Percentiles rank a stretch among this genome's conserved stretches.
phyloP scores from a whole-genome alignment of 495 filamentous ascomycete genomes.

The Aspergillus ellipticus region DNA sequence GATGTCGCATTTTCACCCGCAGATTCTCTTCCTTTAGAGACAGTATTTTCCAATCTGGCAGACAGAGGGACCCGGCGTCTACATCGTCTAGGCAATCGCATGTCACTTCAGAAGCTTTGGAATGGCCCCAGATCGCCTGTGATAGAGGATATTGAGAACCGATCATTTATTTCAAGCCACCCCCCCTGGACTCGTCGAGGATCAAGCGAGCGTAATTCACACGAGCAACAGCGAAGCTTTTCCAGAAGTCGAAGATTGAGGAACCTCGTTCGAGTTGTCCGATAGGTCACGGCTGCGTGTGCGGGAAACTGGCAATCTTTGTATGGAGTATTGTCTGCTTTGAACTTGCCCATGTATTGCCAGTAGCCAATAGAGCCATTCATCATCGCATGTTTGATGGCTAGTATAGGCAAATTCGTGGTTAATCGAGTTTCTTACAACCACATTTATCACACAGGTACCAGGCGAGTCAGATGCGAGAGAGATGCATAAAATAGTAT shows the following conservation, averaged over 20 bases:
- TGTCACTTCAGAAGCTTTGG: constrained; percentile 10
- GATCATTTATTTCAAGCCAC: neutral
- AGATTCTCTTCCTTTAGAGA: constrained; percentile 19
- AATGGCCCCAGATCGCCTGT: neutral
- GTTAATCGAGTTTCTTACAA: too few relatives aligned
- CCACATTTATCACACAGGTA: too few relatives aligned
- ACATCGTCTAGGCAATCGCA: constrained; percentile 1
- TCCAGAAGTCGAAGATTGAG: neutral
- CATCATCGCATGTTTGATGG: too few relatives aligned
- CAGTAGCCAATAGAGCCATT: neutral
- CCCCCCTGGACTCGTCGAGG: neutral
- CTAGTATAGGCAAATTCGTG: too few relatives aligned
- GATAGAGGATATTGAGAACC: neutral
- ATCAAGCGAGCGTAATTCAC: neutral
- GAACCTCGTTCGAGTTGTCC: neutral
- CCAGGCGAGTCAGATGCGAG: too few relatives aligned
- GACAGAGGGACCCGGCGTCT: constrained; percentile 7
- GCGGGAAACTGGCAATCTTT: too few relatives aligned
- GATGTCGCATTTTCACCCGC: constrained; percentile 20
- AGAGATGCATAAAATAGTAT: too few relatives aligned
- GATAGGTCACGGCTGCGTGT: neutral
- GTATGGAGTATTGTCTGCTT: neutral
- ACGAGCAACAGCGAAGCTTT: neutral
- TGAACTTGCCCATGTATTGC: neutral
- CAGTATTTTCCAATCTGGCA: constrained; percentile 15